Conservation (phyloP, 805 yeast species). For the Kodamaea nitidulidarum region DNA sequence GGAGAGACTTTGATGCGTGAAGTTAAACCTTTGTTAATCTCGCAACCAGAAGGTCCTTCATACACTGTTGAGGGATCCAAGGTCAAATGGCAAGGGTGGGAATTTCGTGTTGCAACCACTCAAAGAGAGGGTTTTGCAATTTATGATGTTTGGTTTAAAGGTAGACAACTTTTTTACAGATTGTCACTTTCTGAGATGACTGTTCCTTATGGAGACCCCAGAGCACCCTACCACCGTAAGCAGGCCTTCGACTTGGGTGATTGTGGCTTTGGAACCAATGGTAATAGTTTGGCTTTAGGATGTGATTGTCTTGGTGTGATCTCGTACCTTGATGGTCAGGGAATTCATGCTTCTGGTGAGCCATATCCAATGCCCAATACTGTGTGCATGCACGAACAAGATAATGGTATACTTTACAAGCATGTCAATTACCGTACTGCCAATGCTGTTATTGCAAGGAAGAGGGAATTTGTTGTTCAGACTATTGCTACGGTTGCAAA, state of each 20-base stretch:
- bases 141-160: conserved; percentile 70
- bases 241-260: conserved; percentile 87
- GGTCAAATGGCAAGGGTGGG: conserved; percentile 82
- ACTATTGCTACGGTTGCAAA: conserved; percentile 82
- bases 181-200: conserved; percentile 78
- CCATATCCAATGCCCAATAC: conserved; percentile 63
- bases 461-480: conserved; percentile 75
- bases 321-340: conserved; percentile 63
- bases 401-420: conserved; percentile 70
- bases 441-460: conserved; percentile 67
- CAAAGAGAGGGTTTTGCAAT: conserved; percentile 78
- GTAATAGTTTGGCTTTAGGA: conserved; percentile 65
- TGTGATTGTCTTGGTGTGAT: conserved; percentile 82
- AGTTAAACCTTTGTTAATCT: conserved; percentile 63
- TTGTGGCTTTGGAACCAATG: conserved; percentile 74
- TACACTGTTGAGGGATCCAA: conserved; percentile 56
- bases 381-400: conserved; percentile 78
- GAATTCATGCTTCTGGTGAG: conserved; percentile 55
- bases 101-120: conserved; percentile 64
- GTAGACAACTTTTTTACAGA: conserved; percentile 72
- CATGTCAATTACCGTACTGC: conserved; percentile 76
- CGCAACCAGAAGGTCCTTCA: conserved; percentile 79
- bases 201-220: conserved; percentile 83
- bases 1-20: conserved; percentile 49
- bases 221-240: conserved; percentile 80